phyloP scores from a whole-genome alignment of 176 grass and related monocot species.

The Rhynchospora pubera region DNA sequence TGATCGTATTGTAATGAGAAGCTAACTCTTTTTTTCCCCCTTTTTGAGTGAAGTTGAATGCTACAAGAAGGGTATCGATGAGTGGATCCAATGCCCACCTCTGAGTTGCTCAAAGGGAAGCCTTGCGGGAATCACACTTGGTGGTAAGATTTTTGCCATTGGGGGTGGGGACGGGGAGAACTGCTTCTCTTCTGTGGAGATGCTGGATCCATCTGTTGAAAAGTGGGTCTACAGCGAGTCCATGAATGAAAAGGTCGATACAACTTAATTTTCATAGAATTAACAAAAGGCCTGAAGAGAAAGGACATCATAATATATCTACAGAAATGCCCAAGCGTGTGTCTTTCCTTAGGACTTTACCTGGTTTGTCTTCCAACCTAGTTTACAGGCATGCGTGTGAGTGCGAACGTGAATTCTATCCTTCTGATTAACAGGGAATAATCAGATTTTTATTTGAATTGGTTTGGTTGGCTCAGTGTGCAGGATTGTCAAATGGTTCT shows the following conservation, averaged over 20 bases:
- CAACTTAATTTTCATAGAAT: neutral
- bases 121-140: conserved; percentile 57
- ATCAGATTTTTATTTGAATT: neutral
- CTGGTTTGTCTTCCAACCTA: neutral
- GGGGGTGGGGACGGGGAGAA: conserved; percentile 59
- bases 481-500: neutral
- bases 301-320: neutral
- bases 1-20: conserved; percentile 37
- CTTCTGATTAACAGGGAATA: neutral
- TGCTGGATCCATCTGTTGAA: conserved; percentile 67
- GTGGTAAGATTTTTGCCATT: conserved; percentile 77
- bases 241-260: conserved; percentile 34
- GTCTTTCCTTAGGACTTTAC: neutral
- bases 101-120: conserved; percentile 61
- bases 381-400: neutral
- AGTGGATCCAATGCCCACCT: conserved; percentile 50
- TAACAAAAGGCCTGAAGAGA: neutral
- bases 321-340: neutral
- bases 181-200: conserved; percentile 72
- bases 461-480: neutral
- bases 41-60: conserved; percentile 44
- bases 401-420: neutral
- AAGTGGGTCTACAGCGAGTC: conserved; percentile 53
- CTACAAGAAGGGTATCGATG: conserved; percentile 37
- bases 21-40: conserved; percentile 8